Base-by-base conservation (phyloP, 2,329 filamentous ascomycete genomes). In the Colletotrichum ledebouriae region DNA sequence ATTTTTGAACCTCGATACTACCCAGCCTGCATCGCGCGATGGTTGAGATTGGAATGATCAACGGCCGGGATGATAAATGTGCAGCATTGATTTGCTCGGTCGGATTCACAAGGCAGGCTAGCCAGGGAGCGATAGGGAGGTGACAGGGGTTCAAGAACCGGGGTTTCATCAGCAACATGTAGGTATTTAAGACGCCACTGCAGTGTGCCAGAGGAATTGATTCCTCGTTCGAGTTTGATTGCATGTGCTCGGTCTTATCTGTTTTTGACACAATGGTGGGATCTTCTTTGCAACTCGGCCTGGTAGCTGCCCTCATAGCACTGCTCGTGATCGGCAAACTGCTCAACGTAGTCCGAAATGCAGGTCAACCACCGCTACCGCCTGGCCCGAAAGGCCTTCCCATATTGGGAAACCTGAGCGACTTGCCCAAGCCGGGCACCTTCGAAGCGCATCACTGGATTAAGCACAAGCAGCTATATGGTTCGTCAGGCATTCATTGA, bases 371-470 rank as follows among this genome's bases (percentile, higher is more conserved):
- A 25, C 64, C 49, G 3, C 33, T 67, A 2, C 76, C 67, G 47
- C 77, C 71, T 52, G 77, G 72, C 41, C 79, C 72, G 71, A 75
- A 66, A 10, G 76, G 76, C 0, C 70, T 81, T 9, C 81, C 82
- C 0, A 49, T 86, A 2, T 46, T 86, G 10, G 84, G 84, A 7
- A 86, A 86, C 70, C 67, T 85, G 9, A 73, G 73, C 3, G 83
- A 86, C 69, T 71, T 85, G n/a, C 84, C 84, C 1, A 73, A 77
- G 1, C 59, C 71, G 1, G 76, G 74, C 4, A 59, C 59, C 10
- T 73, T 73, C 2, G 78, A 80, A 39, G 77, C 72, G 70, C 69
- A 75, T 37, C 76, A 80, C 60, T 81, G 78, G 78, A 49, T 78
- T 2, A 73, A 76, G 50, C 75, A 78, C 59, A 80, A 79, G 41